Conservation (phyloP, 2,329 filamentous ascomycete species). For the Dactylellina parvicollis region DNA sequence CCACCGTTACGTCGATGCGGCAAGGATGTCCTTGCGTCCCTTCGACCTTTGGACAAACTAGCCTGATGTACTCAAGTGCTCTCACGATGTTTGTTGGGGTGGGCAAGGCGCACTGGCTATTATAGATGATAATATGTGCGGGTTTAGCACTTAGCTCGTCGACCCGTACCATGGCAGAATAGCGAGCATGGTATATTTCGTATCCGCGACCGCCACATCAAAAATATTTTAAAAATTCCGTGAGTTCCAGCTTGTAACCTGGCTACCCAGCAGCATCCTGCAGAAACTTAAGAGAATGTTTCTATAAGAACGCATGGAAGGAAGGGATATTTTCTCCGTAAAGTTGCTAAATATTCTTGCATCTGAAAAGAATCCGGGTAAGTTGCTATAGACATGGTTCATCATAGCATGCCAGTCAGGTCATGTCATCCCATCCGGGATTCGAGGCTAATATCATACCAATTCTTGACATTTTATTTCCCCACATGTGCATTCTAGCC, state of each 20-base stretch:
- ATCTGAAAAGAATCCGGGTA: slow-evolving; percentile 39
- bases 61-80: slow-evolving; percentile 2
- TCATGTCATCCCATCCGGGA: slow-evolving; percentile 11
- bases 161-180: slow-evolving; percentile 39
- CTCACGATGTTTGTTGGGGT: slow-evolving; percentile 14
- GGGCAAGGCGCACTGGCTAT: slow-evolving; percentile 15
- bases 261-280: background rate
- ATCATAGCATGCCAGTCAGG: slow-evolving; percentile 27
- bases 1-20: slow-evolving; percentile 42
- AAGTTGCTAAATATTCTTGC: slow-evolving; percentile 12
- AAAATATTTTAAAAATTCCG: slow-evolving; percentile 30
- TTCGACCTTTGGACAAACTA: slow-evolving; percentile 25
- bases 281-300: background rate
- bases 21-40: slow-evolving; percentile 37
- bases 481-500: slow-evolving; percentile 24
- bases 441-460: slow-evolving; percentile 16
- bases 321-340: slow-evolving; percentile 49
- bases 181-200: slow-evolving; percentile 17
- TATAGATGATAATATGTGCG: too few relatives aligned
- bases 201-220: slow-evolving; percentile 38
- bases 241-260: slow-evolving; percentile 9
- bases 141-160: too few relatives aligned
- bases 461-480: slow-evolving; percentile 30
- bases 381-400: slow-evolving; percentile 46
- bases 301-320: slow-evolving; percentile 16